phyloP scores from a whole-genome alignment of 2,329 filamentous ascomycete species.

The Metarhizium sp. region DNA sequence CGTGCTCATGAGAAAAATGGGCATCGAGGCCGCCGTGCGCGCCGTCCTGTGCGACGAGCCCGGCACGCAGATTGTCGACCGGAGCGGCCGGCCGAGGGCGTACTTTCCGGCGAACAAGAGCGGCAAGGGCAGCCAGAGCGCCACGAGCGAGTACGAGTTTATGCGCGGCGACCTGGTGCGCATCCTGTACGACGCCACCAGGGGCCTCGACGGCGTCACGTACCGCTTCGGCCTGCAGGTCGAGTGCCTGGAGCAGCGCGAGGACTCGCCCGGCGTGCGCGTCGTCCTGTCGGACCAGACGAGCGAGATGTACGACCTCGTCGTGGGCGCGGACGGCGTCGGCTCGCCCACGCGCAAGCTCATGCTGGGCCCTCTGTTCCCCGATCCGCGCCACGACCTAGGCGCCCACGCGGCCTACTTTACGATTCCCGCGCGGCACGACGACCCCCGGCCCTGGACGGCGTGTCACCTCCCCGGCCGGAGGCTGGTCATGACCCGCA shows the following conservation, averaged over 20 bases:
- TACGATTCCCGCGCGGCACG: too few relatives aligned
- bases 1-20: conserved; percentile 27
- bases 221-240: background rate
- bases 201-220: background rate
- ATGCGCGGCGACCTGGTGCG: background rate
- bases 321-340: background rate
- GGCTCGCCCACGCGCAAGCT: background rate
- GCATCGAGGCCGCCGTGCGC: conserved; percentile 26
- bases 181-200: background rate
- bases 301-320: background rate
- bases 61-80: conserved; percentile 37
- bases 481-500: too few relatives aligned
- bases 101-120: background rate
- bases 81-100: conserved; percentile 13
- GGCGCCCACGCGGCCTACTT: too few relatives aligned
- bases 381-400: too few relatives aligned
- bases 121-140: background rate
- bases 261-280: background rate
- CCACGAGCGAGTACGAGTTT: background rate
- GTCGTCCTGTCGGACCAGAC: background rate
- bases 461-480: too few relatives aligned
- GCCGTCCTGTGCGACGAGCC: conserved; percentile 33
- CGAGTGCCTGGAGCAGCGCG: background rate
- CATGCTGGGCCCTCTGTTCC: background rate
- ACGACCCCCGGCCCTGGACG: too few relatives aligned